Percentiles rank a stretch among this genome's conserved stretches.
These are phyloP conservation scores for Elsinoe fawcettii DNA, from an alignment of 2,329 filamentous ascomycete species.

Conservation along the genomic window DNA sequence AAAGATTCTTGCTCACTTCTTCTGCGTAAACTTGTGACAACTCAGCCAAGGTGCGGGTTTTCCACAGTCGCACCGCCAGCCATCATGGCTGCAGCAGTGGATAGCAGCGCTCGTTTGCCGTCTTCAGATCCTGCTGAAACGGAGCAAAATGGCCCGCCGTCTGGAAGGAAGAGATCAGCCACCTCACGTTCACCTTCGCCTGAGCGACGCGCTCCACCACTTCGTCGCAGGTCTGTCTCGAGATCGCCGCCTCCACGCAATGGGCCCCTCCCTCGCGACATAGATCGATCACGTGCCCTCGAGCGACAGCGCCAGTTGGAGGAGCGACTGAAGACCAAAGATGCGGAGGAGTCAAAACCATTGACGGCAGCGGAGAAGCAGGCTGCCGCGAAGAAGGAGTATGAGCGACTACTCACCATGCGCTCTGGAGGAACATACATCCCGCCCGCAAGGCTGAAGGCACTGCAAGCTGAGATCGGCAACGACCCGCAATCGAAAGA, in stretches of 20 bases:
- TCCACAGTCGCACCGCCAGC: background rate
- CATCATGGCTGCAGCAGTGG: constrained; percentile 11
- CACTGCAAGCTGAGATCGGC: constrained; percentile 81
- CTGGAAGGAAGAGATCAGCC: constrained; percentile 27
- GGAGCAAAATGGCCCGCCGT: constrained; percentile 14
- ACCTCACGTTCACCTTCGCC: constrained; percentile 31
- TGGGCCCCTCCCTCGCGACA: constrained; percentile 38
- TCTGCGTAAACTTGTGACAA: background rate
- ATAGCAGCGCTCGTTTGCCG: constrained; percentile 2
- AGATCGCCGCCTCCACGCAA: constrained; percentile 27
- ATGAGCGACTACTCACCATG: constrained; percentile 84
- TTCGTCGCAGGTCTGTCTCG: constrained; percentile 27
- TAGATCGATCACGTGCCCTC: constrained; percentile 43
- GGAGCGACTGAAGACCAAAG: constrained; percentile 33
- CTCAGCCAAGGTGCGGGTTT: background rate
- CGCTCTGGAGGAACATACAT: constrained; percentile 95
- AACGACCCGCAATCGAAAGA: constrained; percentile 94
- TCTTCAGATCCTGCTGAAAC: constrained; percentile 16
- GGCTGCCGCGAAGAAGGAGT: constrained; percentile 81
- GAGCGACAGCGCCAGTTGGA: constrained; percentile 48
- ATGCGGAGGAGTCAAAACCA: constrained; percentile 44
- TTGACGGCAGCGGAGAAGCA: constrained; percentile 74
- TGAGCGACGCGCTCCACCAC: constrained; percentile 27
- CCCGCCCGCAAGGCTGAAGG: constrained; percentile 79
- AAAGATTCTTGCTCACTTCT: constrained; percentile 2